Percentiles rank a stretch among this genome's conserved stretches.
phyloP scores from a whole-genome alignment of 2,329 filamentous ascomycete genomes.

The Neurospora sp. region DNA sequence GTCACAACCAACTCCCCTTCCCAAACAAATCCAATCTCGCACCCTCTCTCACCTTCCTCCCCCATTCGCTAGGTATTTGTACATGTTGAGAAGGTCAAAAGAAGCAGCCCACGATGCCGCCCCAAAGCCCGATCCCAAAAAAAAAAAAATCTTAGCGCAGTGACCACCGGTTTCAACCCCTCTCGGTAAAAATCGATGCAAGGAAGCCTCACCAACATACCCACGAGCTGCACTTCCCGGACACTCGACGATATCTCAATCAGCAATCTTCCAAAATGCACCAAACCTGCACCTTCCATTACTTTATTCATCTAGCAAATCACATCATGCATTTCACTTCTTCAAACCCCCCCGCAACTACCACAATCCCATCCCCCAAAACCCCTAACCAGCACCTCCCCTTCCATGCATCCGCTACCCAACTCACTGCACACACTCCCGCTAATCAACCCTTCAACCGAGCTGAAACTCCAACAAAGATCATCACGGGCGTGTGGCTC shows the following conservation, averaged over 20 bases:
- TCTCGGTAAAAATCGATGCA: background rate
- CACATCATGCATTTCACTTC: background rate
- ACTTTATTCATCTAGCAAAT: background rate
- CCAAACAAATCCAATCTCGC: background rate
- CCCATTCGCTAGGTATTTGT: background rate
- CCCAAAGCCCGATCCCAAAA: background rate
- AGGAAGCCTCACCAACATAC: background rate
- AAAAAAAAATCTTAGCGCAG: background rate
- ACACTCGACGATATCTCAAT: background rate
- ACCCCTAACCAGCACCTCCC: background rate
- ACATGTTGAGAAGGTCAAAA: background rate
- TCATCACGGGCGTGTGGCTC: background rate
- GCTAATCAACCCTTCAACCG: background rate
- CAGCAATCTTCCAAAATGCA: background rate
- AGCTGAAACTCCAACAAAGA: background rate
- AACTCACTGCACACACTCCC: no score
- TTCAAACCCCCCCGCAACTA: rapidly evolving
- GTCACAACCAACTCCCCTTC: background rate
- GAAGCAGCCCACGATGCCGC: background rate
- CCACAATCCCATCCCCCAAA: background rate
- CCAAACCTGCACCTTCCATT: background rate
- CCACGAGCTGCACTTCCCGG: background rate
- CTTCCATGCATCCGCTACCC: no score
- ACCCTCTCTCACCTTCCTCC: background rate
- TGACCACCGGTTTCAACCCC: background rate